These are phyloP conservation scores for Aspergillus viridinutans DNA, from an alignment of 2,329 filamentous ascomycete genomes.

Conservation along the genomic window DNA sequence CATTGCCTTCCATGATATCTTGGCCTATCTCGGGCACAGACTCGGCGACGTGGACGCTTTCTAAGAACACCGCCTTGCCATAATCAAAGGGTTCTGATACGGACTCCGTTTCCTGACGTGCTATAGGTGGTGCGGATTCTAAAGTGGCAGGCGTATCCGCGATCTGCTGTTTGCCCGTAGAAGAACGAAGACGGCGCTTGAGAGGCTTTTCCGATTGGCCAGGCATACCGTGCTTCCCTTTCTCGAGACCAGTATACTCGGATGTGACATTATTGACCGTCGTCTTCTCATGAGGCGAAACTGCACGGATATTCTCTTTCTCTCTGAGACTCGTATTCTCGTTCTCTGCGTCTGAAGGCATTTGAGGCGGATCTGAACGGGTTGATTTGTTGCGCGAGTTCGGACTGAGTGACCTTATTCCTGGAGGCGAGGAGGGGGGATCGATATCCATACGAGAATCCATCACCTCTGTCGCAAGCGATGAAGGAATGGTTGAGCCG, in stretches of 20 bases:
- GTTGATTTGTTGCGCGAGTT: constrained; percentile 15
- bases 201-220: constrained; percentile 7
- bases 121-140: neutral
- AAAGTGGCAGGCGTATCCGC: neutral
- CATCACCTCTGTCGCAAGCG: constrained; percentile 27
- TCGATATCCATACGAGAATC: constrained; percentile 21
- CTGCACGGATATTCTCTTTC: constrained; percentile 1
- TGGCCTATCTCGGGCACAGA: neutral
- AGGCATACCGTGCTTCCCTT: neutral
- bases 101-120: neutral
- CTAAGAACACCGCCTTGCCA: neutral
- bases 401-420: constrained; percentile 20
- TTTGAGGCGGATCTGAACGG: neutral
- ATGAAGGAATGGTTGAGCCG: constrained; percentile 30
- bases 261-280: neutral
- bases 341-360: constrained; percentile 6
- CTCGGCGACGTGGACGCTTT: neutral
- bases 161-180: constrained; percentile 12
- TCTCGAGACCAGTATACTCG: constrained; percentile 2
- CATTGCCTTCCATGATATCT: neutral
- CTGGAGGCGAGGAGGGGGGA: constrained; percentile 35
- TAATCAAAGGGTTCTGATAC: neutral
- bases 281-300: neutral
- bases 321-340: constrained; percentile 9
- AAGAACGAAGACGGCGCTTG: constrained; percentile 23